Evolutionary conservation across 2,329 filamentous ascomycete genomes (phyloP).

Genomic region (Xylariaceae sp.): DNA sequence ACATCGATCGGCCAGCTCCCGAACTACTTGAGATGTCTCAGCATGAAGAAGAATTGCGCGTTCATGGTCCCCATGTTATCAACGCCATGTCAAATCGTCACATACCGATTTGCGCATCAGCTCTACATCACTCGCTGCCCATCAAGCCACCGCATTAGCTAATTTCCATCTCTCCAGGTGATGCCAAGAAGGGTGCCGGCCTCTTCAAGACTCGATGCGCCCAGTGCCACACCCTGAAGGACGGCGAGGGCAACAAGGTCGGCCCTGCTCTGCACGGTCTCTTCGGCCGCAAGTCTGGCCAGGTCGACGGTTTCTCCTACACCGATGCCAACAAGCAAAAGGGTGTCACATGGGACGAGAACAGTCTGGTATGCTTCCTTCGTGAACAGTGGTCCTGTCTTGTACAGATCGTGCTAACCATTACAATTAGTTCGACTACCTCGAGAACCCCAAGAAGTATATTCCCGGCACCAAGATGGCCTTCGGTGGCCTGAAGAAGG

Average conservation of each 20-base stretch:
- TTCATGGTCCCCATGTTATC: too few relatives aligned
- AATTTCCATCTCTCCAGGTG: slow-evolving; percentile 55
- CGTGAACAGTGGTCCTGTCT: too few relatives aligned
- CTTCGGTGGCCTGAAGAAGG: slow-evolving; percentile 99
- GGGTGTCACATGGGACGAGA: slow-evolving; percentile 82
- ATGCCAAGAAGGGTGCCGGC: slow-evolving; percentile 92
- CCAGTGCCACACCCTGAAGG: slow-evolving; percentile 96
- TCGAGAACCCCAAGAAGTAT: slow-evolving; percentile 99
- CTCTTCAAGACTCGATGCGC: slow-evolving; percentile 99
- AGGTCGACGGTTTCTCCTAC: slow-evolving; percentile 91
- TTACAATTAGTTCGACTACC: slow-evolving; percentile 75
- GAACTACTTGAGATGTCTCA: not conserved
- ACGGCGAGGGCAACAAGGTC: slow-evolving; percentile 92
- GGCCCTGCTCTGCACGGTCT: slow-evolving; percentile 96
- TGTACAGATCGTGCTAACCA: not conserved
- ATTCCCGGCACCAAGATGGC: slow-evolving; percentile 99
- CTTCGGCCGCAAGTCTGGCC: slow-evolving; percentile 92
- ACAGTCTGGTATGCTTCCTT: slow-evolving; percentile 65
- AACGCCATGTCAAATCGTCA: too few relatives aligned
- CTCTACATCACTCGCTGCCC: not conserved
- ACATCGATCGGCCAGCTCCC: too few relatives aligned
- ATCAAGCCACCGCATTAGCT: slow-evolving; percentile 16
- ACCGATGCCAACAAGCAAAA: slow-evolving; percentile 99
- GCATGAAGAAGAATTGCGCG: too few relatives aligned
- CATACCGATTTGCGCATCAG: not conserved